Percentiles rank a stretch among this genome's conserved stretches.
Conservation (phyloP, 345 rosid genomes). For the Gossypium raimondii region DNA sequence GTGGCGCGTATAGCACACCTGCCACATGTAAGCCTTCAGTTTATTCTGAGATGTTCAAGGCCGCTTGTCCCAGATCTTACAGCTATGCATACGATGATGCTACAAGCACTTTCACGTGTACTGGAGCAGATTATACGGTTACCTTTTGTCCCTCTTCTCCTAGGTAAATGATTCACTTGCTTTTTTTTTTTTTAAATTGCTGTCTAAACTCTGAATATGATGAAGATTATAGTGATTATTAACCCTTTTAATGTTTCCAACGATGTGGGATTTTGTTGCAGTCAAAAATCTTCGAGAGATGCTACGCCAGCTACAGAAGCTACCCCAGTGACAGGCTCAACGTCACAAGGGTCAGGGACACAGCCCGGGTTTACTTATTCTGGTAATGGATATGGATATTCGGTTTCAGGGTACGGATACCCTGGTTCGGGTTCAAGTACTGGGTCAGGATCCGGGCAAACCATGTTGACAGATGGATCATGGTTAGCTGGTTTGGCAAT, state of each 20-base stretch:
- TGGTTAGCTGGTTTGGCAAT: slow-evolving; percentile 91
- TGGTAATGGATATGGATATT: slow-evolving; percentile 19
- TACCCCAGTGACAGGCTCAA: slow-evolving; percentile 17
- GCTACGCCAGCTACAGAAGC: slow-evolving; percentile 45
- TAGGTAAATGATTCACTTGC: slow-evolving; percentile 37
- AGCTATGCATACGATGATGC: slow-evolving; percentile 95
- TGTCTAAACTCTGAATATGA: neutral
- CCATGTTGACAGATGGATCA: slow-evolving; percentile 69
- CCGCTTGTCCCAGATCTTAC: slow-evolving; percentile 87
- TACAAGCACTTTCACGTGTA: slow-evolving; percentile 86
- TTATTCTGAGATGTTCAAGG: slow-evolving; percentile 84
- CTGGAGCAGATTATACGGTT: slow-evolving; percentile 81
- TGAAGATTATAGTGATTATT: neutral
- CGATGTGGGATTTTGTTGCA: slow-evolving; percentile 23
- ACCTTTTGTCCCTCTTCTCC: slow-evolving; percentile 94
- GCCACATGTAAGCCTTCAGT: slow-evolving; percentile 78
- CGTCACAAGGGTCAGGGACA: slow-evolving; percentile 38
- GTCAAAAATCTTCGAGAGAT: slow-evolving; percentile 77
- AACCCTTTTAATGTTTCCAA: neutral
- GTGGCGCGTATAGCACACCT: slow-evolving; percentile 89
- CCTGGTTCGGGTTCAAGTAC: slow-evolving; percentile 24
- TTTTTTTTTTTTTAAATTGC: neutral
- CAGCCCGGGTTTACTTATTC: slow-evolving; percentile 19
- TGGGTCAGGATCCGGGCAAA: slow-evolving; percentile 34
- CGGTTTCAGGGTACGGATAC: slow-evolving; percentile 36